Conservation (phyloP, 2,329 filamentous ascomycete species). For the Chaetothyriales sp. region DNA sequence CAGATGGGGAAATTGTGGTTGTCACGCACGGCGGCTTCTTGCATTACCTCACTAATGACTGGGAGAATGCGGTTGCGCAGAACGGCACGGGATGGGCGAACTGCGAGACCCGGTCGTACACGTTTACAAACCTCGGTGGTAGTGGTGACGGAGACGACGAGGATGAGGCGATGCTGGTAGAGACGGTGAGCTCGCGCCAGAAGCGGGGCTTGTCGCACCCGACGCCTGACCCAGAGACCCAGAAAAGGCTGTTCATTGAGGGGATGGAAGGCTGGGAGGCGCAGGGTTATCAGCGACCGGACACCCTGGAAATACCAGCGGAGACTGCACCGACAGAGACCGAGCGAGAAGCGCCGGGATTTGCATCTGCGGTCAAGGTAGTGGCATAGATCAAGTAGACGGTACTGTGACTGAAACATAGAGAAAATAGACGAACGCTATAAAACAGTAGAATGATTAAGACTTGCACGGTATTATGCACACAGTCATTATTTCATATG, state of each 20-base stretch:
- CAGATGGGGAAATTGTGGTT: conserved; percentile 52
- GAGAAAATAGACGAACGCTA: not conserved
- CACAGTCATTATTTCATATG: not conserved
- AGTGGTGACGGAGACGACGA: conserved; percentile 25
- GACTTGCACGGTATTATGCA: not conserved
- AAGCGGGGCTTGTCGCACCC: conserved; percentile 28
- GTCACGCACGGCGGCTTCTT: conserved; percentile 75
- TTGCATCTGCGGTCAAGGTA: not conserved
- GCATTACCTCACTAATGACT: conserved; percentile 77
- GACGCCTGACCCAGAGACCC: conserved; percentile 24
- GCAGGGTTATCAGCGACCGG: conserved; percentile 25
- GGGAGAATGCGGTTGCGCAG: conserved; percentile 39
- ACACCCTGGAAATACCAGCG: conserved; percentile 2
- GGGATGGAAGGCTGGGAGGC: conserved; percentile 32
- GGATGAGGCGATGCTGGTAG: conserved; percentile 29
- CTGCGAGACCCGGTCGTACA: conserved; percentile 57
- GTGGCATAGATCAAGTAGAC: not conserved
- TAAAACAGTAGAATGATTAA: not conserved
- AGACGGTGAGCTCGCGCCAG: conserved; percentile 29
- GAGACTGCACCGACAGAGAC: not conserved
- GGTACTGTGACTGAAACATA: not conserved
- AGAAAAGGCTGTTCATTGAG: conserved; percentile 26
- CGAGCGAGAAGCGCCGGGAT: not conserved
- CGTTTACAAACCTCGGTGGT: conserved; percentile 44
- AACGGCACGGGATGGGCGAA: conserved; percentile 54